phyloP scores from a whole-genome alignment of 2,329 filamentous ascomycete genomes.

The Lachnellula occidentalis region DNA sequence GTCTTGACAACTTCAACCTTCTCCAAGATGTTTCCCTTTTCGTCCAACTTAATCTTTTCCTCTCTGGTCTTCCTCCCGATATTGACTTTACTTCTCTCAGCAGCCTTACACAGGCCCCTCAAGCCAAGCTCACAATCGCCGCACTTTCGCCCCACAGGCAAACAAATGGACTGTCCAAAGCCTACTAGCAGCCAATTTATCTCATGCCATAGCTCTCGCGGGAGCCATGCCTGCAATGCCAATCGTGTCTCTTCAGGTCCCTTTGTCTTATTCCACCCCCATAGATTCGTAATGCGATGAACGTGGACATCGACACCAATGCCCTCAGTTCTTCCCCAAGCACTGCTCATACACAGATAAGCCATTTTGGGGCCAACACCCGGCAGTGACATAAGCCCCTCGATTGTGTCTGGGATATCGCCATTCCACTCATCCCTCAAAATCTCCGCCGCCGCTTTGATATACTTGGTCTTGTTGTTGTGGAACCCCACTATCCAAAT shows the following conservation, averaged over 20 bases:
- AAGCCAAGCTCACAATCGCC: slow-evolving; percentile 79
- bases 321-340: slow-evolving; percentile 58
- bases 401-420: slow-evolving; percentile 63
- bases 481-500: slow-evolving; percentile 69
- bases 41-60: slow-evolving; percentile 30
- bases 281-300: slow-evolving; percentile 69
- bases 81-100: slow-evolving; percentile 58
- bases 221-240: slow-evolving; percentile 61
- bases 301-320: slow-evolving; percentile 65
- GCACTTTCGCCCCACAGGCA: slow-evolving; percentile 63
- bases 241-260: slow-evolving; percentile 62
- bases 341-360: slow-evolving; percentile 62
- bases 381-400: slow-evolving; percentile 57
- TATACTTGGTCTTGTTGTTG: slow-evolving; percentile 69
- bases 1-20: slow-evolving; percentile 32
- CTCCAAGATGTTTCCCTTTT: slow-evolving; percentile 29
- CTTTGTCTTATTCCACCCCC: slow-evolving; percentile 64
- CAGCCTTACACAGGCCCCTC: slow-evolving; percentile 68
- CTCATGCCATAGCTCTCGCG: slow-evolving; percentile 65
- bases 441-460: slow-evolving; percentile 59
- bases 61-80: slow-evolving; percentile 50
- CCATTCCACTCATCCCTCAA: slow-evolving; percentile 52
- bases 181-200: slow-evolving; percentile 72
- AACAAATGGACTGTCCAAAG: slow-evolving; percentile 64
- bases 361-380: slow-evolving; percentile 75